Base-by-base conservation (phyloP, 2,329 filamentous ascomycete species). In the Rachicladosporium sp. region DNA sequence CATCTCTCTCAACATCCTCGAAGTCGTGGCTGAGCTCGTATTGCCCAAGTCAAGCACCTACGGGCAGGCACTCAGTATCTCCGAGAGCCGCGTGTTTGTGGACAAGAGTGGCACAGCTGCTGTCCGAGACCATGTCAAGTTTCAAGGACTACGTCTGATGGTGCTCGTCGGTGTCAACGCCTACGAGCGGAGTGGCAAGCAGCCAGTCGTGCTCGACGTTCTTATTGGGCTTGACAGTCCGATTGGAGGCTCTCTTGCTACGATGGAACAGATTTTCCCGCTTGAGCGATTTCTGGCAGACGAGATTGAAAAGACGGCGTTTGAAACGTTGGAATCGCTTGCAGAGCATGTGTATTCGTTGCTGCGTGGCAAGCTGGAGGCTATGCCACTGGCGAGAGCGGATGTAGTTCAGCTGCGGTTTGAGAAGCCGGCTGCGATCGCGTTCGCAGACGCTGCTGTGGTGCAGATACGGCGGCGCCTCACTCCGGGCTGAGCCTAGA, bases 381-480 rank as follows among this genome's bases (percentile, higher is more conserved):
- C 15, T 19, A 19, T 19, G 34, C 23, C 29, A 13, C n/a, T 41
- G 4, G 32, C 29, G 34, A 34, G 34, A 10, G 32, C 33, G 21
- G 34, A 19, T 19, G 15, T 41, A 8, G 36, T 87, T 37, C 71
- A 67, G 43, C 68, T 87, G 30, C 64, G 66, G 15, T 62, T 87
- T 37, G 76, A 78, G 59, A 87, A 87, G 62, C 82, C 82, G 2
- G 76, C 79, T 9, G 82, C 82, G 0, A 78, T 87, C 12, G 72
- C 76, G 0, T 74, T 81, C 50, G 82, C 82, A 2, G 81, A 85
- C 47, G 78, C 76, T 8, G 80, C 82, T 0, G 68, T 71, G 4
- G 76, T 87, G 4, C 79, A 85, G 56, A 67, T 80, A 29, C 35
- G 36, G 10, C 31, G 36, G 31, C 40, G 40, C 5, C 15, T 19